Base-by-base conservation (phyloP, 2,329 filamentous ascomycete species). In the Pezicula rhizophila region DNA sequence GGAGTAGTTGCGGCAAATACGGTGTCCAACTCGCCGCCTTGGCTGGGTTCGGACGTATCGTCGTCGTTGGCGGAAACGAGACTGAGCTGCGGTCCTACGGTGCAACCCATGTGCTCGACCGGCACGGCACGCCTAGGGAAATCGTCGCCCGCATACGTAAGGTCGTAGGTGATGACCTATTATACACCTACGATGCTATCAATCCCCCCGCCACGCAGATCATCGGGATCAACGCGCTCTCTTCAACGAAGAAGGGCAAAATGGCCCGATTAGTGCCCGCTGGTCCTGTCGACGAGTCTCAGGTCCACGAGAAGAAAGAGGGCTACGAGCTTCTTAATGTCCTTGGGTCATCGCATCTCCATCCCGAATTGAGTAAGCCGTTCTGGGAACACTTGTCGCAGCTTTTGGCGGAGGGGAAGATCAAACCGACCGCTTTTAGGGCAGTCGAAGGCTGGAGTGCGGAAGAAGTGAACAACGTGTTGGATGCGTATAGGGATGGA, bases 61-160 rank as follows among this genome's bases (percentile, higher is more conserved):
- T 74, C 18, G 64, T 48, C 3, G 15, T 26, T 1, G 64, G 63
- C n/a, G 64, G 64, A 2, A 48, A 61, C 8, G 62, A 63, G 18
- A 51, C 48, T 5, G 60, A 66, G 46, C 52, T 73, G 25, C 64
- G 59, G 38, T 46, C 31, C 7, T 61, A 57, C 15, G 70, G 70
- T 1, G 71, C 71, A 1, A 72, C 69, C 1, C 63, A 71, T 52
- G 61, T 72, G 2, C 51, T 72, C n/a, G 66, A 70, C 46, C 68
- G 70, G 4, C 63, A 70, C 45, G 63, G 56, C 1, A 52, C 54
- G 6, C 28, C 11, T n/a, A 62, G 66, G 2, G 60, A 62, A 3
- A 56, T 70, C 2, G 52, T 60, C 0, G 50, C 47, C 0, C 57
- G 63, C n/a, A 64, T 72, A 46, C 61, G 63, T 1, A 59, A 52